Base-by-base conservation (phyloP, 176 grass and related monocot genomes). In the Alloteropsis semialata region DNA sequence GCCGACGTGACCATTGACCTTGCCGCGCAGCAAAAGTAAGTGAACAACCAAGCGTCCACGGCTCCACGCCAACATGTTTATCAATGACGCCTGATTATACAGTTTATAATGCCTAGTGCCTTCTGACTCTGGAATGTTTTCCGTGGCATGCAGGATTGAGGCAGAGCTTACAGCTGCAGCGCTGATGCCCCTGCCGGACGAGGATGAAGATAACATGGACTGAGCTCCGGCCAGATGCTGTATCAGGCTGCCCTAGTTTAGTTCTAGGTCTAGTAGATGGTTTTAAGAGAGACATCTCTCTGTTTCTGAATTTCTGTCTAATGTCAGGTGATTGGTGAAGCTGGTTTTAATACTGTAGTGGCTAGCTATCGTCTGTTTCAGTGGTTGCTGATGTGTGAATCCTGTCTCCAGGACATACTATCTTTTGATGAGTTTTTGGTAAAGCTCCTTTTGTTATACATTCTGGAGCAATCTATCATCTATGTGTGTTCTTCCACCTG, bases 111-210 rank as follows among this genome's bases (percentile, higher is more conserved):
- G 44, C 22, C 82, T 42, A 28, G 24, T 81, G 54, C 14, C 17
- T 72, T 72, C 39, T 80, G 27, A 29, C 44, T 12, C 36, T 73
- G n/a, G n/a, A 6, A 69, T 82, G 34, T 42, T 39, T 12, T 24
- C 24, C 44, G 15, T 79, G 16, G 12, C 65, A 25, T 77, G 59
- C 64, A 92, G 90, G 78, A 72, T 92, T 60, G 93, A 92, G 19
- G 64, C 62, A 44, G 93, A 95, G 45, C 61, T 95, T 60, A 43
- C 79, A 30, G 82, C 75, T 12, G 93, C 90, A 18, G 87, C 87
- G 9, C 75, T 82, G 0, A 72, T 92, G 68, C 93, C 87, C 44
- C 88, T 95, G 48, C 93, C 93, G 14, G 93, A 95, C 29, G 87
- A 86, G 14, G 87, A 95, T 1, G 90, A 92, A 27, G 93, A 90